Evolutionary conservation across 1,284 basidiomycete species (phyloP).

Genomic region (Cutaneotrichosporon sp.): DNA sequence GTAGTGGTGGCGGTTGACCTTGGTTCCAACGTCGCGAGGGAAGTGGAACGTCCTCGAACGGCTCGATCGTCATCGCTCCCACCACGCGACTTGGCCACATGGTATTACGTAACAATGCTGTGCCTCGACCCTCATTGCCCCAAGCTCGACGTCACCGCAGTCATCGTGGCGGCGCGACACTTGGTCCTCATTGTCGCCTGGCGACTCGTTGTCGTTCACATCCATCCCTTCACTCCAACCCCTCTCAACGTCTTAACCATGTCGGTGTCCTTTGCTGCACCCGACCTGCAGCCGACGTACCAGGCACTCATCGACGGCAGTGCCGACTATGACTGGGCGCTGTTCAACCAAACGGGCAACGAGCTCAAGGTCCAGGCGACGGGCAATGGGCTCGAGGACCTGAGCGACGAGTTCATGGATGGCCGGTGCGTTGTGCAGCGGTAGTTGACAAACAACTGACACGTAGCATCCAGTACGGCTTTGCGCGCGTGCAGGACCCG

Average conservation of each 20-base stretch:
- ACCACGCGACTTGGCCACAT: not conserved
- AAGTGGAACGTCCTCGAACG: constrained; percentile 1
- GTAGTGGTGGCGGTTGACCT: not conserved
- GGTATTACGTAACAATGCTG: not conserved
- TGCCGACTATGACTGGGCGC: constrained; percentile 71
- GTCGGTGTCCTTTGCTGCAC: constrained; percentile 45
- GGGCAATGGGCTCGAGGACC: constrained; percentile 80
- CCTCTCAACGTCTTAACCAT: constrained; percentile 22
- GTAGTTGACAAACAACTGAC: constrained; percentile 4
- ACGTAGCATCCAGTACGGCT: constrained; percentile 85
- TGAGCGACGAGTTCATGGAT: constrained; percentile 91
- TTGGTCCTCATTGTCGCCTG: too few relatives aligned
- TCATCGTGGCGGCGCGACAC: not conserved
- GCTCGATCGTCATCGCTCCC: not conserved
- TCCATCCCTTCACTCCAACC: not conserved
- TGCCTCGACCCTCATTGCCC: too few relatives aligned
- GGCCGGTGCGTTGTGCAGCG: constrained; percentile 59
- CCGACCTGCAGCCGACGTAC: constrained; percentile 69
- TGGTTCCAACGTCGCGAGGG: not conserved
- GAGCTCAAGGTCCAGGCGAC: constrained; percentile 83
- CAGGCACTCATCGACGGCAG: constrained; percentile 69
- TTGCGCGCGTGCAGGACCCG: constrained; percentile 78
- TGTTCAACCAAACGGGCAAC: constrained; percentile 76
- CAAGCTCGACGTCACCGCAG: constrained; percentile 1
- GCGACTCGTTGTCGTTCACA: not conserved